A percentile compares a stretch with the other conserved stretches of the same genome.
These are phyloP conservation scores for Verticillium albo-atrum DNA, from an alignment of 2,329 filamentous ascomycete genomes.

Conservation along the genomic window DNA sequence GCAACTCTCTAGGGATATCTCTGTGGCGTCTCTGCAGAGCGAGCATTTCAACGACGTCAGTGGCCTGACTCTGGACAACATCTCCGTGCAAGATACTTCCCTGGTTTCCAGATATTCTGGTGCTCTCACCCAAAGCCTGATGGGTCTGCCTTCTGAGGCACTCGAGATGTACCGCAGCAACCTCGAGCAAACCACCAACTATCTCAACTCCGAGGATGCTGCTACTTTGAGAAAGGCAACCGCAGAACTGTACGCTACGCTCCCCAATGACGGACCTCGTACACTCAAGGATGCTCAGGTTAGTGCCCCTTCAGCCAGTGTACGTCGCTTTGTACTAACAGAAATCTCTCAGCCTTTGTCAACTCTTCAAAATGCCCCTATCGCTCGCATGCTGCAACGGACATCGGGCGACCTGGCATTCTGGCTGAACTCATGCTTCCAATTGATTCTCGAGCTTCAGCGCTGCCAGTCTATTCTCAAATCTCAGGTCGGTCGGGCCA, in stretches of 20 bases:
- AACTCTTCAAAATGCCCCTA: slow-evolving; percentile 51
- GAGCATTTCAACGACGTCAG: slow-evolving; percentile 18
- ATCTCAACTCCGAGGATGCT: slow-evolving; percentile 23
- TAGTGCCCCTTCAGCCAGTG: slow-evolving; percentile 19
- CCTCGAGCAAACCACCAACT: slow-evolving; percentile 12
- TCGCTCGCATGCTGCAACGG: slow-evolving; percentile 38
- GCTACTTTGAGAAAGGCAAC: slow-evolving; percentile 28
- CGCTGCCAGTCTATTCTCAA: slow-evolving; percentile 36
- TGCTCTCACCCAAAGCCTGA: slow-evolving; percentile 1
- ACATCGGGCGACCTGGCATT: slow-evolving; percentile 26
- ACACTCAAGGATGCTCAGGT: slow-evolving; percentile 38
- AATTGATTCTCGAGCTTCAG: slow-evolving; percentile 42
- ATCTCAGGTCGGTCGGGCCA: slow-evolving; percentile 34
- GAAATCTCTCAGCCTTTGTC: slow-evolving; percentile 45
- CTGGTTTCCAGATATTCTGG: slow-evolving; percentile 26
- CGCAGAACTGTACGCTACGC: slow-evolving; percentile 25
- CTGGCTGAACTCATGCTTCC: slow-evolving; percentile 51
- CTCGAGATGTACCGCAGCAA: slow-evolving; percentile 6
- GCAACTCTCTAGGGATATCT: slow-evolving; percentile 28
- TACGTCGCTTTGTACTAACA: slow-evolving; percentile 4
- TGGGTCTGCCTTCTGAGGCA: not conserved
- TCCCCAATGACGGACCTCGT: slow-evolving; percentile 20
- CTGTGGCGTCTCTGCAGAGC: slow-evolving; percentile 17
- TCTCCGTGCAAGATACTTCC: slow-evolving; percentile 41
- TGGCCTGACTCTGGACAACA: slow-evolving; percentile 37